These are phyloP conservation scores for Aspergillus amoenus DNA, from an alignment of 2,329 filamentous ascomycete genomes.

Conservation along the genomic window DNA sequence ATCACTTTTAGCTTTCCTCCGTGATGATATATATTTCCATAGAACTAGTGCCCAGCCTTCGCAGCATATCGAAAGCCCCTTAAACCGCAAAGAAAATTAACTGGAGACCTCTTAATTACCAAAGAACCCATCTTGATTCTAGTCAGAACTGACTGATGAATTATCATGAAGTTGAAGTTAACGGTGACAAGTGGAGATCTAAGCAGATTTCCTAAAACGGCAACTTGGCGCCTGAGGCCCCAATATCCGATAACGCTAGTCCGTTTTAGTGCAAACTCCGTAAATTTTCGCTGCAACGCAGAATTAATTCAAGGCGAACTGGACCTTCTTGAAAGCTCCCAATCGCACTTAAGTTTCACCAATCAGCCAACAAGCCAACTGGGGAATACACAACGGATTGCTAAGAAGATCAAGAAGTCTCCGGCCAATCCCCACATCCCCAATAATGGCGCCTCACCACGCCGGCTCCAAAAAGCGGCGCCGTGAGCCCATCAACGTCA, in stretches of 20 bases:
- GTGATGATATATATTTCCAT: too few species aligned
- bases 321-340: background rate
- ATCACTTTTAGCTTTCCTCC: too few species aligned
- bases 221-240: background rate
- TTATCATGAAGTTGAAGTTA: too few species aligned
- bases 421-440: background rate
- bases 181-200: too few species aligned
- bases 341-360: background rate
- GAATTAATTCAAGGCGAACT: background rate
- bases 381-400: background rate
- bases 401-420: background rate
- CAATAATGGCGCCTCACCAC: conserved; percentile 29
- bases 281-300: conserved; percentile 21
- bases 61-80: too few species aligned
- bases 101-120: too few species aligned
- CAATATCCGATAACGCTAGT: conserved; percentile 19
- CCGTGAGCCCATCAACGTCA: conserved; percentile 42
- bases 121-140: too few species aligned
- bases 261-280: conserved; percentile 16
- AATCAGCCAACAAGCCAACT: background rate
- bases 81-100: too few species aligned
- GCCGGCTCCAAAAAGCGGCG: conserved; percentile 38
- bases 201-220: background rate
- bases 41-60: too few species aligned
- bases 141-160: too few species aligned